Percentiles rank a stretch among this genome's conserved stretches.
phyloP scores from a whole-genome alignment of 257 asterid genomes.

The Solanum medicagineum region DNA sequence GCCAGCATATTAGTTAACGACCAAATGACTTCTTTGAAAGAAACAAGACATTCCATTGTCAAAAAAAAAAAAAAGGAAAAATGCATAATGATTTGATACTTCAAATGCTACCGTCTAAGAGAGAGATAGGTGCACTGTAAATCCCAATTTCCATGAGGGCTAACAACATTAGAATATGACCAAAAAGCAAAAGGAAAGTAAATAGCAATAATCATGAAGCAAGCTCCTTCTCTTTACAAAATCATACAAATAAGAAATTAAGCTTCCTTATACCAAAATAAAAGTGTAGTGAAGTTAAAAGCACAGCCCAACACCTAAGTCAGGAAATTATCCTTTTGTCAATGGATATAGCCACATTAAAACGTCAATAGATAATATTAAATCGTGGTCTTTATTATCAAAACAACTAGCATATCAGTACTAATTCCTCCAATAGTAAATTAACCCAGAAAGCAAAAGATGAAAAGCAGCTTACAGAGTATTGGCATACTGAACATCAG shows the following conservation, averaged over 20 bases:
- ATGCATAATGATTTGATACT: neutral
- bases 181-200: neutral
- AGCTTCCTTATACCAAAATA: neutral
- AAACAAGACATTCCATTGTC: neutral
- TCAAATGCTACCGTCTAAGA: neutral
- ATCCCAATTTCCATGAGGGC: neutral
- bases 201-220: neutral
- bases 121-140: neutral
- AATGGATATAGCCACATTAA: neutral
- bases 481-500: slow-evolving; percentile 79
- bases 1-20: neutral
- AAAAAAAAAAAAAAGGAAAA: neutral
- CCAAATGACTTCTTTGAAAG: neutral
- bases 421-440: neutral
- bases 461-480: slow-evolving; percentile 39
- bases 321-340: neutral
- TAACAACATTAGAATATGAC: neutral
- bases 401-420: neutral
- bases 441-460: neutral
- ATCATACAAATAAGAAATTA: neutral
- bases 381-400: neutral
- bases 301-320: neutral
- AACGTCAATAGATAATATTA: neutral
- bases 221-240: neutral
- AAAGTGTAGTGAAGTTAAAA: neutral